Conservation (phyloP, 2,329 filamentous ascomycete species). For the Berkeleyomyces basicola region DNA sequence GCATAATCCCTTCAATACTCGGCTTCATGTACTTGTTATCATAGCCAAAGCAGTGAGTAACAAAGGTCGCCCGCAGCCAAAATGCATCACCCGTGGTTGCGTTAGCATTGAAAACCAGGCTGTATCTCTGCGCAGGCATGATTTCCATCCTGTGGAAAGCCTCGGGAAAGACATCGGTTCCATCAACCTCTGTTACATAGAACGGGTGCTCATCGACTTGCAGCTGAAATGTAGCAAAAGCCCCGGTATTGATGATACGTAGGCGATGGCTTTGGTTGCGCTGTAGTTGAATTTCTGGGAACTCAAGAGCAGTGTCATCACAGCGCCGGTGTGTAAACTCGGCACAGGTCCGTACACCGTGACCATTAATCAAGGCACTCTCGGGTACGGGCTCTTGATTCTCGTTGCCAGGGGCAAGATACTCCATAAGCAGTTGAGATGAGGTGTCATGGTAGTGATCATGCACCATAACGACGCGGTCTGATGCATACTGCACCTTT, state of each 20-base stretch:
- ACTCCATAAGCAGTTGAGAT: conserved; percentile 32
- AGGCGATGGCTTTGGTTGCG: conserved; percentile 44
- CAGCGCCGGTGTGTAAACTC: conserved; percentile 27
- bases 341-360: conserved; percentile 21
- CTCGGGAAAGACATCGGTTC: conserved; percentile 44
- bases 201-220: conserved; percentile 52
- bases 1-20: conserved; percentile 20
- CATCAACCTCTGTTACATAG: conserved; percentile 52
- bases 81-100: conserved; percentile 36
- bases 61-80: conserved; percentile 42
- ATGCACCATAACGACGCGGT: conserved; percentile 49
- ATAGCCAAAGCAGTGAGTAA: conserved; percentile 24
- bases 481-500: conserved; percentile 22
- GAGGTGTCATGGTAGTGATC: conserved; percentile 54
- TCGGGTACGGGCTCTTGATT: conserved; percentile 50
- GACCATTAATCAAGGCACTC: conserved; percentile 45
- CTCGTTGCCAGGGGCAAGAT: conserved; percentile 36
- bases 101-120: conserved; percentile 45
- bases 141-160: conserved; percentile 46
- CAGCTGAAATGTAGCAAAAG: conserved; percentile 56
- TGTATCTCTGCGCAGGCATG: conserved; percentile 55
- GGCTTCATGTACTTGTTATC: conserved; percentile 20
- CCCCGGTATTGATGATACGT: conserved; percentile 52
- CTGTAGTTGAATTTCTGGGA: conserved; percentile 30
- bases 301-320: conserved; percentile 23